Evolutionary conservation across 2,329 filamentous ascomycete genomes (phyloP), one percentile per base, ranked within the genome.

Genomic region (Talaromyces piceae): DNA sequence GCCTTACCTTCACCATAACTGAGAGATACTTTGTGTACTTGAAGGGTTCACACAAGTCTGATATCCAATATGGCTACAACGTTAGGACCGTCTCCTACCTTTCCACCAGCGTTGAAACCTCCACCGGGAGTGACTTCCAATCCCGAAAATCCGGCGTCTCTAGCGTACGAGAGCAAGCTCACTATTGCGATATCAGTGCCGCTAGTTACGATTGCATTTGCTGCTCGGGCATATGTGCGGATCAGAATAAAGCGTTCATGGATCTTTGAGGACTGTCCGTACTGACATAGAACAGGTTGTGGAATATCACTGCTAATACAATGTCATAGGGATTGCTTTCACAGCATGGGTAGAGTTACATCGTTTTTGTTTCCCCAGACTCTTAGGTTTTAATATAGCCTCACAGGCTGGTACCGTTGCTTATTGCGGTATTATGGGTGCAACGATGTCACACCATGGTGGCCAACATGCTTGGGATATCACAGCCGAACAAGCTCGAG

Each of bases 381-480:
- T 16, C 20, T 5, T 46, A 20, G 16, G n/a, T n/a, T 20, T 46
- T 46, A 9, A 43, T 20, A 48, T 23, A 16, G 20, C 6, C 30
- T 46, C 23, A 18, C 6, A 48, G 46, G 30, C 30, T 3, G 46
- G 46, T 26, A 48, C 46, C 28, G 30, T 27, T 26, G 46, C 46
- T n/a, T 48, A 33, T 23, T 48, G 46, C 23, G 46, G 27, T 23
- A 31, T 48, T 23, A 39, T 48, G 46, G 46, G 28, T 18, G 46
- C 46, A 12, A 48, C 46, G 2, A 48, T 48, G 46, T 12, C 46
- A 20, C 5, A 48, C n/a, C 46, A 48, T 48, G 46, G 46, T 11
- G 46, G 46, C n/a, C 27, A 48, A 31, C 46, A 48, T 39, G 30
- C 30, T 11, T 48, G 46, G 46, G 46, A 48, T 39, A 39, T 48